phyloP scores from a whole-genome alignment of 371 early-diverging fungal genomes.

The Circinella umbellata region DNA sequence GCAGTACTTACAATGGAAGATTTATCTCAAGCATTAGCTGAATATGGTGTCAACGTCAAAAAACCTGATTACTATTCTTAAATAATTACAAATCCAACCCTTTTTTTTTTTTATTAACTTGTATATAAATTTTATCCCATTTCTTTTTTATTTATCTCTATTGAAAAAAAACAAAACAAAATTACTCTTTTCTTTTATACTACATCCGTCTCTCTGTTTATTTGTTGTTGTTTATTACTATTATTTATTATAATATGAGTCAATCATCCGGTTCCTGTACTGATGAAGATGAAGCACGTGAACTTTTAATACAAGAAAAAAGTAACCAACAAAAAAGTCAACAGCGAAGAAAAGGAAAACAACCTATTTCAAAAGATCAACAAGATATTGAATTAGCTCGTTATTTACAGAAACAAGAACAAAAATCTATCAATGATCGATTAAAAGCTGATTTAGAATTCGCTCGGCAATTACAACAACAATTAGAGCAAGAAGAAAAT shows the following conservation, averaged over 20 bases:
- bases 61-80: conserved; percentile 89
- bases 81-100: too few species aligned
- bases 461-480: too few species aligned
- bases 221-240: too few species aligned
- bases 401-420: conserved; percentile 38
- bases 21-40: conserved; percentile 85
- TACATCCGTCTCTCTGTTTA: too few species aligned
- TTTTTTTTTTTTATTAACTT: background rate
- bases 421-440: background rate
- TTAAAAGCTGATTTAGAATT: background rate
- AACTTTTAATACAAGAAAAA: conserved; percentile 38
- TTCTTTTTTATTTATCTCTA: background rate
- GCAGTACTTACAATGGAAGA: conserved; percentile 94
- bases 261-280: background rate
- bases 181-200: too few species aligned
- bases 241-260: background rate
- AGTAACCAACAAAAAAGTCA: conserved; percentile 3
- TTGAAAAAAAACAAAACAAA: background rate
- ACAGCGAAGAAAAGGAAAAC: background rate
- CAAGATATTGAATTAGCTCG: conserved; percentile 44
- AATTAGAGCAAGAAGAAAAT: too few species aligned
- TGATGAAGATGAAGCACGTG: conserved; percentile 20
- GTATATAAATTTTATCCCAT: conserved; percentile 7
- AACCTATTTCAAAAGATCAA: background rate
- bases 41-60: conserved; percentile 94